Percentiles rank a stretch among this genome's conserved stretches.
phyloP scores from a whole-genome alignment of 2,329 filamentous ascomycete species.

The Rhexocercosporidium sp. region DNA sequence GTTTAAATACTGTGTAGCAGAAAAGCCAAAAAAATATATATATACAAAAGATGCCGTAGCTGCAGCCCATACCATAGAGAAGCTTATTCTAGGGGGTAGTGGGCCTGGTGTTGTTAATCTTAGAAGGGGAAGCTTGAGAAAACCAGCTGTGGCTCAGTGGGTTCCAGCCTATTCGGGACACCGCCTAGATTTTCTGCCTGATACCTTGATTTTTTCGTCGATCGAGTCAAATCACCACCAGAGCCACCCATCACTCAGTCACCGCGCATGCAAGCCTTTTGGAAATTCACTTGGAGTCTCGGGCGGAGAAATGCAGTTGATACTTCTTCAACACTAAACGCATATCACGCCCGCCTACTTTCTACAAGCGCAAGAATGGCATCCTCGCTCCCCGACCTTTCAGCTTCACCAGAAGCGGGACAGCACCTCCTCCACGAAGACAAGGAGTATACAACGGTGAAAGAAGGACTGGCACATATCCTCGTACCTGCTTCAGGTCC shows the following conservation, averaged over 20 bases:
- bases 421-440: conserved; percentile 50
- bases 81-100: background rate
- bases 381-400: conserved; percentile 32
- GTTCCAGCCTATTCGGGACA: background rate
- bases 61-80: background rate
- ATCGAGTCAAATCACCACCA: background rate
- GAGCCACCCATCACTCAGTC: background rate
- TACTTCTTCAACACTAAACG: background rate
- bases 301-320: conserved; percentile 7
- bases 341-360: background rate
- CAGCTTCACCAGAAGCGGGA: conserved; percentile 36
- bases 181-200: background rate
- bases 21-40: too few relatives aligned
- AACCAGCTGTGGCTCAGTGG: background rate
- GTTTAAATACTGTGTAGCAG: too few relatives aligned
- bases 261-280: conserved; percentile 3
- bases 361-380: conserved; percentile 17
- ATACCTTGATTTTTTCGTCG: background rate
- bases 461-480: conserved; percentile 72
- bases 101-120: conserved; percentile 7
- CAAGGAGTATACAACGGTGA: conserved; percentile 63
- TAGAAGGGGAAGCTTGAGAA: conserved; percentile 2
- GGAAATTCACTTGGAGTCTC: background rate
- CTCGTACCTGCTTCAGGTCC: conserved; percentile 61
- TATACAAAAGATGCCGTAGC: background rate